Percentiles rank a stretch among this genome's conserved stretches.
phyloP scores from a whole-genome alignment of 1,284 basidiomycete genomes.

The Cutaneotrichosporon cavernicola region DNA sequence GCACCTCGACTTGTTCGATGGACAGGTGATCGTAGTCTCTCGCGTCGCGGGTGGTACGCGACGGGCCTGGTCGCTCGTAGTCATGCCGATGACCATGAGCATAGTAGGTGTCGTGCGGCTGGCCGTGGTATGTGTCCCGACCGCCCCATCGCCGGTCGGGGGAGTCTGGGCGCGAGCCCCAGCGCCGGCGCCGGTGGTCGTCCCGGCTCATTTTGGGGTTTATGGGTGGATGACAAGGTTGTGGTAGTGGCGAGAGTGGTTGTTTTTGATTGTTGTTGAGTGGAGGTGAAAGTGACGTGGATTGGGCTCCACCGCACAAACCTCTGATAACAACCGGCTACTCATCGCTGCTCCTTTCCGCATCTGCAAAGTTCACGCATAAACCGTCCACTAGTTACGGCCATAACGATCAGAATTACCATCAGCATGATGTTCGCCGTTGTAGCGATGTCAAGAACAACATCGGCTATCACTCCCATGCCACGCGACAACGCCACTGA shows the following conservation, averaged over 20 bases:
- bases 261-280: neutral
- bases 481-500: too few relatives aligned
- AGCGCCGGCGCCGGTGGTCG: neutral
- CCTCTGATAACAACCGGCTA: neutral
- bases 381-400: too few relatives aligned
- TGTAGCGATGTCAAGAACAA: too few relatives aligned
- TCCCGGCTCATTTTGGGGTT: slow-evolving; percentile 1
- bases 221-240: neutral
- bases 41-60: neutral
- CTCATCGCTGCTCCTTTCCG: too few relatives aligned
- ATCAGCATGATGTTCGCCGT: too few relatives aligned
- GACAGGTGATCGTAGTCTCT: neutral
- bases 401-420: too few relatives aligned
- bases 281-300: neutral
- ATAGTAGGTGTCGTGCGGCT: neutral
- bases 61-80: neutral
- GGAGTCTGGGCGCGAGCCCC: neutral
- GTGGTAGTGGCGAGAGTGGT: neutral
- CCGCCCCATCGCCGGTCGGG: neutral
- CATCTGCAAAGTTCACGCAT: too few relatives aligned
- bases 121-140: too few relatives aligned
- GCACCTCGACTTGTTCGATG: neutral
- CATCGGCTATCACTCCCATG: too few relatives aligned
- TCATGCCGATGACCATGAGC: neutral
- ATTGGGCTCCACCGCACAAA: neutral